These are phyloP conservation scores for Babesia gibsoni DNA, from an alignment of 169 alveolate species.

Conservation along the genomic window DNA sequence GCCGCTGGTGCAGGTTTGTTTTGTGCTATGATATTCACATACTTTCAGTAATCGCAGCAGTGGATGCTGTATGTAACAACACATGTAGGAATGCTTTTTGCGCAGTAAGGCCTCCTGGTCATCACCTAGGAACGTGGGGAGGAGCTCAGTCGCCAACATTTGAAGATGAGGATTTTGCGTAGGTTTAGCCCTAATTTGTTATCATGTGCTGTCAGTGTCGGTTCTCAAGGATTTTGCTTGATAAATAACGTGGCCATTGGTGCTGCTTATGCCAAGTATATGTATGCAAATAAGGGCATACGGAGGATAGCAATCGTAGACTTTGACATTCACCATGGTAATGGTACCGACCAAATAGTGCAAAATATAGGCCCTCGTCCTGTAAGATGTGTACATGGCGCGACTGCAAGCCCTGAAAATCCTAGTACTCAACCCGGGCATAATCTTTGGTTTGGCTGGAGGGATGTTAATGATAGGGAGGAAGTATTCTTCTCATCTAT, in stretches of 20 bases:
- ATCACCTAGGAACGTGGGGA: constrained; percentile 97
- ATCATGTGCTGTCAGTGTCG: constrained; percentile 70
- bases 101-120: constrained; percentile 98
- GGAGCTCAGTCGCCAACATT: constrained; percentile 78
- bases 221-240: constrained; percentile 97
- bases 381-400: constrained; percentile 27
- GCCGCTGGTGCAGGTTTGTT: constrained; percentile 85
- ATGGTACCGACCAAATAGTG: constrained; percentile 98
- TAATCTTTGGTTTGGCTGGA: constrained; percentile 82
- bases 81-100: constrained; percentile 83
- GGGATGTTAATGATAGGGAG: constrained; percentile 82
- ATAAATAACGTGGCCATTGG: constrained; percentile 97
- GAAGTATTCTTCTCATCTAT: constrained; percentile 90
- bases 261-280: constrained; percentile 92
- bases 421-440: not conserved
- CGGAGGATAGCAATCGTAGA: constrained; percentile 96
- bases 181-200: not conserved
- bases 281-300: constrained; percentile 79
- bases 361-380: constrained; percentile 77
- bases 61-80: constrained; percentile 86
- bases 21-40: not conserved
- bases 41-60: constrained; percentile 83
- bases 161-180: constrained; percentile 78
- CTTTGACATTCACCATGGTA: constrained; percentile 99
- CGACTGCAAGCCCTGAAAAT: not conserved